A percentile compares a stretch with the other conserved stretches of the same genome.
Conservation (phyloP, 768 basidiomycete species). For the Dentipellis sp. region DNA sequence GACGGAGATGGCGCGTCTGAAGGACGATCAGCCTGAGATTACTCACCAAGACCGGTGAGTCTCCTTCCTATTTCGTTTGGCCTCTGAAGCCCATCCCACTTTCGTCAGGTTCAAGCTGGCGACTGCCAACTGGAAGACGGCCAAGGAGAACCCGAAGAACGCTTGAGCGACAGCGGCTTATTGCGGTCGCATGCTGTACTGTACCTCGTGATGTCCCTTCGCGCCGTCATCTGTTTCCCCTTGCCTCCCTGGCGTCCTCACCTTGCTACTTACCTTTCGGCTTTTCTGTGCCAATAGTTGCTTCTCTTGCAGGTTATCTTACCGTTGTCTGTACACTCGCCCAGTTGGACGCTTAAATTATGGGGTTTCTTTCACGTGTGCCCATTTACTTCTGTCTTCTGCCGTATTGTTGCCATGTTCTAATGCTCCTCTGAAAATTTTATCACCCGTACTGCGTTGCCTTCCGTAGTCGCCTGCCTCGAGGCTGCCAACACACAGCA, state of each 20-base stretch:
- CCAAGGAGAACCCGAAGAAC: slow-evolving; percentile 40
- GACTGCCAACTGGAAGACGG: slow-evolving; percentile 69
- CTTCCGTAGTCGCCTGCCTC: no score
- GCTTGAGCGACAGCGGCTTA: slow-evolving; percentile 1
- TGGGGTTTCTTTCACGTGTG: neutral
- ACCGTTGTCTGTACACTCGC: neutral
- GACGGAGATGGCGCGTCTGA: slow-evolving; percentile 70
- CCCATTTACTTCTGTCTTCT: neutral
- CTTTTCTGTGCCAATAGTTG: neutral
- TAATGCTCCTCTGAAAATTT: neutral
- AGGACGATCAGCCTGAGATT: slow-evolving; percentile 65
- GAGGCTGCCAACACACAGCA: no score
- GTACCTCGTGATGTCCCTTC: neutral
- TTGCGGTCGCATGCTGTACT: neutral
- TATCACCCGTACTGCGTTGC: no score
- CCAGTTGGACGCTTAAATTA: neutral
- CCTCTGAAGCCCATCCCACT: slow-evolving; percentile 8
- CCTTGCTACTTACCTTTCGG: neutral
- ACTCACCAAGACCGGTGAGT: slow-evolving; percentile 65
- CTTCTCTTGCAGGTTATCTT: neutral
- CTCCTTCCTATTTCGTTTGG: neutral
- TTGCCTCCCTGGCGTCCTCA: neutral
- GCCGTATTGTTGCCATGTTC: neutral
- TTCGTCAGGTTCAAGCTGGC: slow-evolving; percentile 59
- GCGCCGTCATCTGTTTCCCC: neutral